Conservation (phyloP, 2,329 filamentous ascomycete genomes). For the Colletotrichum brevisporum region DNA sequence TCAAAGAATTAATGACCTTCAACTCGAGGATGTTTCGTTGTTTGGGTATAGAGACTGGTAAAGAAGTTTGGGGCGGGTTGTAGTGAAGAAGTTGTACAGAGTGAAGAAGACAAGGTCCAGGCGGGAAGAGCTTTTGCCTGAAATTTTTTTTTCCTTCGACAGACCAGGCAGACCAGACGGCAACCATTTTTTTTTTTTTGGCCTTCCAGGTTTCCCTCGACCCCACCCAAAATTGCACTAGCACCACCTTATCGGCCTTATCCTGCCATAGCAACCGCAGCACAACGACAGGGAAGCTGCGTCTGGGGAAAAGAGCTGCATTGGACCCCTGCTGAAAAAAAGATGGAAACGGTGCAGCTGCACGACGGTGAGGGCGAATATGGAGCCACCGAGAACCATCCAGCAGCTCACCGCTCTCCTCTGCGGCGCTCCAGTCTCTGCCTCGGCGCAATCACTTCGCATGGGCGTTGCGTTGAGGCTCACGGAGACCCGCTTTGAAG, state of each 20-base stretch:
- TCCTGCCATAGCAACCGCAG: conserved; percentile 39
- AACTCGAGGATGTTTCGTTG: conserved; percentile 6
- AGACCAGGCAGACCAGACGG: conserved; percentile 22
- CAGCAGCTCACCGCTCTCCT: conserved; percentile 33
- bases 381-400: conserved; percentile 29
- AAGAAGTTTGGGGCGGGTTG: conserved; percentile 27
- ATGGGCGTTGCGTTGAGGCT: background rate
- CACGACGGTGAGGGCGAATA: conserved; percentile 17
- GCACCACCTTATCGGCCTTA: conserved; percentile 39
- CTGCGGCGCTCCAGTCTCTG: background rate
- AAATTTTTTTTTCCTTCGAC: conserved; percentile 39
- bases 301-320: conserved; percentile 38
- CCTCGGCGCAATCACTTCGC: conserved; percentile 11
- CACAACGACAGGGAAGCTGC: conserved; percentile 39
- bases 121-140: conserved; percentile 38
- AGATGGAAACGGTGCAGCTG: conserved; percentile 11
- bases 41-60: conserved; percentile 23
- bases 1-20: conserved; percentile 38
- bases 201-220: conserved; percentile 5
- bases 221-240: conserved; percentile 39
- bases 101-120: conserved; percentile 1
- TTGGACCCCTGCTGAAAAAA: conserved; percentile 31
- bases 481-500: background rate
- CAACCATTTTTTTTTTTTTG: conserved; percentile 38
- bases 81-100: conserved; percentile 34